These are phyloP conservation scores for Collybia sp. DNA, from an alignment of 768 basidiomycete genomes.

Conservation along the genomic window DNA sequence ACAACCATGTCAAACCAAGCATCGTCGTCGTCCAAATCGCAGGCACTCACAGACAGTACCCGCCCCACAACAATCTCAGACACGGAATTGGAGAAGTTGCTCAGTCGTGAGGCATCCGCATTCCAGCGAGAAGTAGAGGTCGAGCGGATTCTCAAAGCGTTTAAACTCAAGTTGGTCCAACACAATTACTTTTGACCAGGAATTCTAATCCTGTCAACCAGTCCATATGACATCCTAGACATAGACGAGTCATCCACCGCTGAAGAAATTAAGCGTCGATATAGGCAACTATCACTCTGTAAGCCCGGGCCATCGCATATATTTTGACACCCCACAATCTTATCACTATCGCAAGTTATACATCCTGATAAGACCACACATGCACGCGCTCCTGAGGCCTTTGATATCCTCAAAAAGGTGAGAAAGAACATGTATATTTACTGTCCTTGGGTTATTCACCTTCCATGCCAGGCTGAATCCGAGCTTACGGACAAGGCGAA, in stretches of 20 bases:
- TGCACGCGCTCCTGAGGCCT: constrained; percentile 84
- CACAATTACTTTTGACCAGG: background rate
- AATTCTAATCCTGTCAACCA: constrained; percentile 21
- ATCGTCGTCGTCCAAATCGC: constrained; percentile 13
- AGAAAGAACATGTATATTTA: constrained; percentile 4
- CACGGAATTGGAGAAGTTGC: constrained; percentile 71
- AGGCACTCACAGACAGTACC: constrained; percentile 6
- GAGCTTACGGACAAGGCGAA: constrained; percentile 77
- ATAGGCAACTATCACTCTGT: constrained; percentile 83
- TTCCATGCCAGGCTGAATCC: constrained; percentile 61
- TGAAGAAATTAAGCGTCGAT: constrained; percentile 88
- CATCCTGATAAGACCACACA: constrained; percentile 98
- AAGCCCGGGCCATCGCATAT: constrained; percentile 22
- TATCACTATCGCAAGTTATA: constrained; percentile 57
- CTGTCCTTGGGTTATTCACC: background rate
- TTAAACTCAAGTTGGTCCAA: constrained; percentile 85
- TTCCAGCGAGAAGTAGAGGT: constrained; percentile 87
- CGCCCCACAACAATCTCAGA: constrained; percentile 24
- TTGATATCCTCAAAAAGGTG: constrained; percentile 92
- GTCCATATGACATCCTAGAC: constrained; percentile 93
- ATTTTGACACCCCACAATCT: background rate
- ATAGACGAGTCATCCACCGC: constrained; percentile 64
- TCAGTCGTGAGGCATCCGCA: constrained; percentile 77
- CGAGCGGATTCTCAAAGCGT: constrained; percentile 87
- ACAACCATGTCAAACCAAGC: constrained; percentile 10